Evolutionary conservation across 2,329 filamentous ascomycete species (phyloP), one percentile per base, ranked within the genome.

Genomic region (Plectosphaerella sp.): DNA sequence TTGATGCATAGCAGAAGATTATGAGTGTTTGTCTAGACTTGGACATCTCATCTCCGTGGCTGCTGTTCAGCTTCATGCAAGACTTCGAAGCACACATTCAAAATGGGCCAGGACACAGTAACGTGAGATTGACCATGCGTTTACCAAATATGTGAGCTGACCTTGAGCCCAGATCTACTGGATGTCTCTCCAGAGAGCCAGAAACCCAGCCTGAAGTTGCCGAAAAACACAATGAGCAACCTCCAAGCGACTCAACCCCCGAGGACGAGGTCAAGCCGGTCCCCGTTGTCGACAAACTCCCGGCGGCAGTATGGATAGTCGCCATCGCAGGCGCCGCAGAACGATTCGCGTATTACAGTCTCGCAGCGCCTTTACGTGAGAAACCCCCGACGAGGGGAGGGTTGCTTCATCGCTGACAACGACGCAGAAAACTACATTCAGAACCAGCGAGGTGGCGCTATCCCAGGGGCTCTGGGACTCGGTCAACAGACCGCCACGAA

Each of bases 401-500:
- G 28, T 45, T 55, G 28, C 49, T 36, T 37, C 4, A 3, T 8
- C 12, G 10, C 24, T 45, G 18, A 12, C 14, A 12, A 42, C 4
- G n/a, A 9, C 8, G 12, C 37, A 72, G 69, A 74, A 55, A 74
- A 74, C 57, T 72, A 73, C 54, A 70, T 74, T 57, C 67, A 74
- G 52, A 64, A 73, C 52, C 57, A 62, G 8, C 54, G 59, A 16
- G 56, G 58, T 9, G 56, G 57, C n/a, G 52, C 57, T 11, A 65
- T 68, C 1, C 77, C 78, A 1, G 78, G 78, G 58, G 77, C 75
- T 4, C 63, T 82, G 4, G 72, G 72, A 2, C 60, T 79, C 11
- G 77, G 77, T 3, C 74, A 82, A 60, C 68, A 72, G 8, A 72
- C 67, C 5, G 77, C 78, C 5, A 75, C 74, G 7, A 71, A 65